These are phyloP conservation scores for Tolypocladium nubicola DNA, from an alignment of 2,329 filamentous ascomycete species.

Conservation along the genomic window DNA sequence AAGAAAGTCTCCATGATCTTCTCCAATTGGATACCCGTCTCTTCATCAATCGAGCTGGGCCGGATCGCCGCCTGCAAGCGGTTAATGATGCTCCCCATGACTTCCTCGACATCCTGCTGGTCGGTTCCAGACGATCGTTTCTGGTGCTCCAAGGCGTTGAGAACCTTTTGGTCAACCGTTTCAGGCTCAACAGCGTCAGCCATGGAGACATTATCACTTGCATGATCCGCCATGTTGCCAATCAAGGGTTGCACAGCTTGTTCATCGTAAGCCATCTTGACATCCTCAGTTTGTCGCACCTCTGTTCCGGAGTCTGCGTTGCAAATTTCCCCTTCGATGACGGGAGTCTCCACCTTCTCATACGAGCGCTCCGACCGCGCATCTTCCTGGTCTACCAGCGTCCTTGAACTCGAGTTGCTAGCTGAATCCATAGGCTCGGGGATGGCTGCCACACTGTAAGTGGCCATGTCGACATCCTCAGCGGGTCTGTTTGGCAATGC, in stretches of 20 bases:
- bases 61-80: slow-evolving; percentile 83
- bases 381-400: slow-evolving; percentile 35
- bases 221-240: background rate
- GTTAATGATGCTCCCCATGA: slow-evolving; percentile 85
- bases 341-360: slow-evolving; percentile 18
- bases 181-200: slow-evolving; percentile 18
- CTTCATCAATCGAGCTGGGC: slow-evolving; percentile 50
- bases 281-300: background rate
- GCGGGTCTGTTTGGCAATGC: slow-evolving; percentile 17
- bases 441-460: slow-evolving; percentile 18
- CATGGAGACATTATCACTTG: slow-evolving; percentile 16
- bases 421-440: slow-evolving; percentile 24
- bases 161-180: slow-evolving; percentile 35
- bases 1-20: slow-evolving; percentile 63
- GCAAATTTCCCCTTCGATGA: slow-evolving; percentile 10
- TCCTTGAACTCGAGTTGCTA: slow-evolving; percentile 41
- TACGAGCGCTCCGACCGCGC: slow-evolving; percentile 23
- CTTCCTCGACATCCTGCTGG: slow-evolving; percentile 94
- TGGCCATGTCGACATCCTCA: slow-evolving; percentile 24
- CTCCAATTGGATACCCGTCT: slow-evolving; percentile 68
- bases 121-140: slow-evolving; percentile 42
- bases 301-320: slow-evolving; percentile 7
- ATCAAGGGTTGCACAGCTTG: background rate
- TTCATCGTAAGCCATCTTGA: slow-evolving; percentile 1
- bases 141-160: slow-evolving; percentile 33